Evolutionary conservation across 192 early-diverging fungal species (phyloP).

Genomic region (Cladochytrium replicatum): DNA sequence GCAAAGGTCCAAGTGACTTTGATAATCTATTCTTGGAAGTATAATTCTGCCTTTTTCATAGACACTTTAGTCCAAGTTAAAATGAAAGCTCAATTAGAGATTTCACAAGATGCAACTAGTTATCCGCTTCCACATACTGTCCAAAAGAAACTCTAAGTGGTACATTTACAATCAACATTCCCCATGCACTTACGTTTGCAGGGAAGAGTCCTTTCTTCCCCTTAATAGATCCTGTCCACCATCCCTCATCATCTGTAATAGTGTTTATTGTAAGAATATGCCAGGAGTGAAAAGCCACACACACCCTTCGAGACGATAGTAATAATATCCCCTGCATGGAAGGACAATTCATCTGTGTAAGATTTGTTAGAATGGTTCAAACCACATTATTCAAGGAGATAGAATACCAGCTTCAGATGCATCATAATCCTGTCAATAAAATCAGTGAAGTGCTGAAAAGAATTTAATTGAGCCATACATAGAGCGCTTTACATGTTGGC

Average conservation of each 20-base stretch:
- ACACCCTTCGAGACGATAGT: constrained; percentile 38
- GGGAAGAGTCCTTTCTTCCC: constrained; percentile 43
- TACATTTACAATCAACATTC: no score
- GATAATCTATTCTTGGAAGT: no score
- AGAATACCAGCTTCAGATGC: constrained; percentile 31
- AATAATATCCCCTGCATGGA: constrained; percentile 52
- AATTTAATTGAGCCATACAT: constrained; percentile 12
- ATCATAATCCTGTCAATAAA: constrained; percentile 34
- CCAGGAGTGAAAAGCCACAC: not conserved
- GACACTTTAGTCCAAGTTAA: no score
- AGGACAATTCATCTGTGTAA: constrained; percentile 51
- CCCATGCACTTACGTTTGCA: constrained; percentile 26
- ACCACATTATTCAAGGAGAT: constrained; percentile 1
- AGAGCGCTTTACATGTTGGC: constrained; percentile 32
- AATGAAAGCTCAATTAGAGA: no score
- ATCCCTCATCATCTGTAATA: constrained; percentile 37
- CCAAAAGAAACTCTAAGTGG: no score
- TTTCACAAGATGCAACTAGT: no score
- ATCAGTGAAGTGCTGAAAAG: not conserved
- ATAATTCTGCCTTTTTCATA: no score
- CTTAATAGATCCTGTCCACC: constrained; percentile 40
- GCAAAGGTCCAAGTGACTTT: no score
- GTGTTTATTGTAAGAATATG: not conserved
- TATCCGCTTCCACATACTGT: no score
- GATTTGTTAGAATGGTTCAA: constrained; percentile 1